These are phyloP conservation scores for Kazachstania africana DNA, from an alignment of 805 yeast species.

Conservation along the genomic window DNA sequence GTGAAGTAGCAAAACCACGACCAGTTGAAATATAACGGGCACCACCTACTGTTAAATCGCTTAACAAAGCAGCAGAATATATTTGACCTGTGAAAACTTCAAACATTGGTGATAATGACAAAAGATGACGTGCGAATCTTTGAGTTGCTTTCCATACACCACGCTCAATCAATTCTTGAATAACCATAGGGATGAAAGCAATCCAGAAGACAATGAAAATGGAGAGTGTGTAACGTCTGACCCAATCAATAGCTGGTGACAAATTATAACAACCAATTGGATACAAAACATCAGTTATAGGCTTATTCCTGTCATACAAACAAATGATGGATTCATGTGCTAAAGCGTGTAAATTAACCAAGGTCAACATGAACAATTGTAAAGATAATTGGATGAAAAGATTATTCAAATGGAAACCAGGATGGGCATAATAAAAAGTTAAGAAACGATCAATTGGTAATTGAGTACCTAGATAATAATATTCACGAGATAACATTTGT, in stretches of 20 bases:
- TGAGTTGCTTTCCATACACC: conserved; percentile 67
- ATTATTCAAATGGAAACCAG: conserved; percentile 78
- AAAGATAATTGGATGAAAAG: conserved; percentile 66
- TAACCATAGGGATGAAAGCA: conserved; percentile 65
- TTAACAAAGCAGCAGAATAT: conserved; percentile 57
- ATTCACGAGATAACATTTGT: conserved; percentile 76
- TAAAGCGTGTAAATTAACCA: conserved; percentile 60
- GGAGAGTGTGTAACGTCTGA: conserved; percentile 68
- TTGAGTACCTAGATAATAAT: conserved; percentile 70
- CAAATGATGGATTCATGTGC: conserved; percentile 64
- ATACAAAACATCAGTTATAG: conserved; percentile 51
- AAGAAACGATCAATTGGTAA: conserved; percentile 71
- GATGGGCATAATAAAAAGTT: conserved; percentile 76
- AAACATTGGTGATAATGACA: conserved; percentile 66
- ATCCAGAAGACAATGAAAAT: conserved; percentile 75
- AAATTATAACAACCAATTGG: conserved; percentile 70
- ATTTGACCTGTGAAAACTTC: conserved; percentile 77
- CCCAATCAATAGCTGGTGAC: conserved; percentile 67
- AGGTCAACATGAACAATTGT: conserved; percentile 58
- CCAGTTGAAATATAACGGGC: conserved; percentile 82
- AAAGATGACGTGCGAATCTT: conserved; percentile 56
- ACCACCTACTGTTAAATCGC: conserved; percentile 72
- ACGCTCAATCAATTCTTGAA: conserved; percentile 73
- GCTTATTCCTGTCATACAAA: conserved; percentile 50
- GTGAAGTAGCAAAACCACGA: conserved; percentile 74